Evolutionary conservation across 2,329 filamentous ascomycete genomes (phyloP), one percentile per base, ranked within the genome.

Genomic region (Botrytis medusae): DNA sequence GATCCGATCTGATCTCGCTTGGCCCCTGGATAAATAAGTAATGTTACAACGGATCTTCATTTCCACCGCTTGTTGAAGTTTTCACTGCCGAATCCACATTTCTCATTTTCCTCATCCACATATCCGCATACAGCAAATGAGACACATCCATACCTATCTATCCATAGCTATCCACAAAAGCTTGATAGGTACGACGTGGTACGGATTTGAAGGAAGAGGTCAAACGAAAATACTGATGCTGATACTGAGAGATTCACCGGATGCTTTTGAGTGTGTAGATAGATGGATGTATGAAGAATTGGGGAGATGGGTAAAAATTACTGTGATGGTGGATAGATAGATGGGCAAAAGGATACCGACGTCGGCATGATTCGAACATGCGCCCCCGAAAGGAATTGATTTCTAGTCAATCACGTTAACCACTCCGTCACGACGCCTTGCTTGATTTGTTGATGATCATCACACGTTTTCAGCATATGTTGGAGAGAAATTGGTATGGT

Each of bases 321-420:
- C 2, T 1, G 22, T 51, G 51, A 6, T 54, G 7, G 16, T n/a
- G 25, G 48, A n/a, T 51, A 14, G 10, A 14, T 51, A 2, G 25
- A 54, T 54, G 25, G 16, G 51, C 51, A 57, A 57, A 57, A 57
- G 16, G 44, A 64, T 22, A 46, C 16, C 40, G 57, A 59, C 57
- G 57, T 59, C 29, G 57, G 63, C 44, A 67, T 67, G 44, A 67
- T 67, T 67, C 63, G 63, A 67, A 67, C 44, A 67, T 67, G 63
- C 63, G 63, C 63, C 44, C 44, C 44, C 44, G 63, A 67, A 68
- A 57, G 46, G 46, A 57, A 68, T 54, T 57, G 64, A 68, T 68
- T 40, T 68, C 64, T 68, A 68, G 64, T 68, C 48, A 68, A 68
- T 68, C 64, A 54, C 46, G 64, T 54, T 67, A 54, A 67, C 32